Evolutionary conservation across 2,329 filamentous ascomycete genomes (phyloP).

Genomic region (Xylaria sp.): DNA sequence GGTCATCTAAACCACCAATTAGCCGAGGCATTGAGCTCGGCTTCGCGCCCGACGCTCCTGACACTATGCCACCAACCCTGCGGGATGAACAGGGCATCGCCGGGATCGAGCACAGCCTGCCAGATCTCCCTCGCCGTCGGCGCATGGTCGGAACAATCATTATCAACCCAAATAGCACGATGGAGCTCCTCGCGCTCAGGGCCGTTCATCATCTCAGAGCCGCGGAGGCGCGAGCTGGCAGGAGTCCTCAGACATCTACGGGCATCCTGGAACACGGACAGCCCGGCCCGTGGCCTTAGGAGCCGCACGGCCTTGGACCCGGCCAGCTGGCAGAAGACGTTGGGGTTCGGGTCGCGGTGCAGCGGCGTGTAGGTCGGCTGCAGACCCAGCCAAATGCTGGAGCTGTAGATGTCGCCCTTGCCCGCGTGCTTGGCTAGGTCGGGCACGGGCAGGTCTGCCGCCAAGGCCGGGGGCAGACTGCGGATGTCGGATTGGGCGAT

Average conservation of each 20-base stretch:
- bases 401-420: constrained; percentile 85
- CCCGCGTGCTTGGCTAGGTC: constrained; percentile 69
- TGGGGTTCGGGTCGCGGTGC: constrained; percentile 93
- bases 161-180: constrained; percentile 72
- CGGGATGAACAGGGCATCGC: constrained; percentile 82
- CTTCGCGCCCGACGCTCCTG: constrained; percentile 64
- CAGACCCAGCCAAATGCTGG: constrained; percentile 87
- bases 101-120: constrained; percentile 68
- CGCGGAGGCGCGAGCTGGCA: constrained; percentile 67
- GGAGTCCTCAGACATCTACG: constrained; percentile 53
- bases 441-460: constrained; percentile 74
- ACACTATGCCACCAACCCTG: constrained; percentile 90
- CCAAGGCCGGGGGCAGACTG: constrained; percentile 71
- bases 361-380: constrained; percentile 90
- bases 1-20: constrained; percentile 84
- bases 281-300: constrained; percentile 71
- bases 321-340: constrained; percentile 86
- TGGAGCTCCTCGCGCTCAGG: constrained; percentile 74
- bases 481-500: constrained; percentile 82
- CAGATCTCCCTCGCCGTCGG: constrained; percentile 42
- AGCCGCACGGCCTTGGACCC: constrained; percentile 79
- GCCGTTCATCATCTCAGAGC: constrained; percentile 92
- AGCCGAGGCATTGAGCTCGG: constrained; percentile 56
- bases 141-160: constrained; percentile 22
- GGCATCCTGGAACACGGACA: constrained; percentile 68